phyloP scores from a whole-genome alignment of 306 rosid genomes.

The Dalbergia cochinchinensis region DNA sequence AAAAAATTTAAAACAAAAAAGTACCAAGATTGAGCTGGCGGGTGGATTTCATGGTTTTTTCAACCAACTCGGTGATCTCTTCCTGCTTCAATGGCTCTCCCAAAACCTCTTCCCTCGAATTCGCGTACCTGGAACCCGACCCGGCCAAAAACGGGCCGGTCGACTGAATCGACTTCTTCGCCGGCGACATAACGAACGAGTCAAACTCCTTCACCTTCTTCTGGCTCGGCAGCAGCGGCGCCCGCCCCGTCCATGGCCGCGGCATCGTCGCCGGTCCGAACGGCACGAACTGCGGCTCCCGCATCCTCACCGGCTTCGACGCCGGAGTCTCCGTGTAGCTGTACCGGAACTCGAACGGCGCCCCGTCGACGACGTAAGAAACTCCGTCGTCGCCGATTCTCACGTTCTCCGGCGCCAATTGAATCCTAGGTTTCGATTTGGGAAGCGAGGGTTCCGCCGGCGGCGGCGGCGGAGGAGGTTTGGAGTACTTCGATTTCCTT shows the following conservation, averaged over 20 bases:
- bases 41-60: constrained; percentile 50
- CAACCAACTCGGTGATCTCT: constrained; percentile 60
- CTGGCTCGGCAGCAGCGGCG: constrained; percentile 72
- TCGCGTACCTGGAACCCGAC: constrained; percentile 56
- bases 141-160: constrained; percentile 67
- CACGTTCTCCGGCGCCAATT: constrained; percentile 52
- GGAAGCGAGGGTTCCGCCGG: constrained; percentile 37
- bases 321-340: constrained; percentile 88
- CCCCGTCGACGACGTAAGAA: constrained; percentile 48
- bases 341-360: constrained; percentile 87
- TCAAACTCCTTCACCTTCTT: constrained; percentile 70
- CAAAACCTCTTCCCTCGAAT: constrained; percentile 65
- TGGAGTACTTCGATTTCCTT: constrained; percentile 72
- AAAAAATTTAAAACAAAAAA: background rate
- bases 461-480: constrained; percentile 65
- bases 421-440: constrained; percentile 18
- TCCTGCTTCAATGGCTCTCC: constrained; percentile 73
- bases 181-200: constrained; percentile 64
- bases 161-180: constrained; percentile 62
- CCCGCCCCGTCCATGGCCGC: constrained; percentile 78
- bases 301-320: constrained; percentile 66
- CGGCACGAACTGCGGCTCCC: constrained; percentile 65
- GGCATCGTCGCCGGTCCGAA: constrained; percentile 72
- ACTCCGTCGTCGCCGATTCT: constrained; percentile 62
- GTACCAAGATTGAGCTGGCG: constrained; percentile 64